Evolutionary conservation across 225 moss, liverwort and hornwort species (phyloP).

Genomic region (Sphagnum tenellum): DNA sequence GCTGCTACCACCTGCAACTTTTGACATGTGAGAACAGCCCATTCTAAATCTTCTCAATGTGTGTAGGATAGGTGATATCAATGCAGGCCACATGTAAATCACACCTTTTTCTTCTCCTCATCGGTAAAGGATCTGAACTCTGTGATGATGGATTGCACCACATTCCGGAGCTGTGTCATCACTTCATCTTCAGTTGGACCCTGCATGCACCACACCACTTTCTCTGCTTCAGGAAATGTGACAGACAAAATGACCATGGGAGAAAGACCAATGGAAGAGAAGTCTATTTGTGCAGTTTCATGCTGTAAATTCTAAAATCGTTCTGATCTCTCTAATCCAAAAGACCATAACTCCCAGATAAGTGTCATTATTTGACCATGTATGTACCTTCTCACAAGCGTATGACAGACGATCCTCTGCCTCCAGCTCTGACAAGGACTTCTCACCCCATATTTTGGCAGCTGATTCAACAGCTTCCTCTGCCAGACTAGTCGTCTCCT

Average conservation of each 20-base stretch:
- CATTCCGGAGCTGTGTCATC: conserved; percentile 63
- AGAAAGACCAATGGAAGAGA: no score
- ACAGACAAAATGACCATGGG: not conserved
- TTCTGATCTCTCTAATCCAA: no score
- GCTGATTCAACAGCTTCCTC: conserved; percentile 75
- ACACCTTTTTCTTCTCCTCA: conserved; percentile 82
- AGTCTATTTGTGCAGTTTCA: no score
- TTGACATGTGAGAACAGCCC: not conserved
- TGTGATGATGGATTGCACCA: conserved; percentile 44
- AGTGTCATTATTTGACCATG: no score
- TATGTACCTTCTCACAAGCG: conserved; percentile 79
- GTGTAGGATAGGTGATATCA: not conserved
- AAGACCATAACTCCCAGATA: no score
- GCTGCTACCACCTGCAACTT: conserved; percentile 63
- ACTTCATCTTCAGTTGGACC: conserved; percentile 84
- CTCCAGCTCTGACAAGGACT: conserved; percentile 74
- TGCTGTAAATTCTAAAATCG: no score
- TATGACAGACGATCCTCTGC: conserved; percentile 93
- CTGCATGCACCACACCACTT: conserved; percentile 25
- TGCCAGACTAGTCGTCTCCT: conserved; percentile 27
- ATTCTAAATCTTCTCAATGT: no score
- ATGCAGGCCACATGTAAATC: not conserved
- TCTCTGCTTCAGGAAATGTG: conserved; percentile 1
- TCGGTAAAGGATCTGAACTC: conserved; percentile 80
- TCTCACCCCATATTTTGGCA: conserved; percentile 72